phyloP scores from a whole-genome alignment of 164 flowering plant genomes.

The Nymphaea colorata region DNA sequence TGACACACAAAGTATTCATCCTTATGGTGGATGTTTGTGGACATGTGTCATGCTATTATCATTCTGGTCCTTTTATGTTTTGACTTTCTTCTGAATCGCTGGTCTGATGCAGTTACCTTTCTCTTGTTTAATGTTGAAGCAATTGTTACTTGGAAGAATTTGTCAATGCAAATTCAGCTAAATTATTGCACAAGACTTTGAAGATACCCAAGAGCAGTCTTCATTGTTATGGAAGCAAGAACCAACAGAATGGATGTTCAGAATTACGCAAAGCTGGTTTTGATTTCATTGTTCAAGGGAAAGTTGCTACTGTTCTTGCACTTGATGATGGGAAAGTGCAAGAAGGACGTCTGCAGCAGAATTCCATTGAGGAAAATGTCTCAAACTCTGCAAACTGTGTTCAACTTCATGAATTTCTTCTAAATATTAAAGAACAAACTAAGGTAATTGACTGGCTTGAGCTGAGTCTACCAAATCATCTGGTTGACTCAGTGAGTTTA shows the following conservation, averaged over 20 bases:
- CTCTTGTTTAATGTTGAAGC: no score
- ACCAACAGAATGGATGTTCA: constrained; percentile 16
- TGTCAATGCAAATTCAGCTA: constrained; percentile 17
- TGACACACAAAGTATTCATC: no score
- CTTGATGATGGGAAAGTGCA: constrained; percentile 14
- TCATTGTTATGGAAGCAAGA: constrained; percentile 10
- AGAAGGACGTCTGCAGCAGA: constrained; percentile 4
- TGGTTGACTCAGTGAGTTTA: no score
- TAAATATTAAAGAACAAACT: constrained; percentile 21
- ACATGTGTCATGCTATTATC: neutral
- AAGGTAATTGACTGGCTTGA: constrained; percentile 18
- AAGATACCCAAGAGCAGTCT: constrained; percentile 23
- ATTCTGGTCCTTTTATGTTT: no score
- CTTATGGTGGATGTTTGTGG: no score
- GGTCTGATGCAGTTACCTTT: no score
- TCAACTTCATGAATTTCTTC: constrained; percentile 26
- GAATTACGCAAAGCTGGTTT: constrained; percentile 27
- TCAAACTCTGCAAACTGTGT: constrained; percentile 15
- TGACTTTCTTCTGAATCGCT: no score
- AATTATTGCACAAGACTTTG: constrained; percentile 16
- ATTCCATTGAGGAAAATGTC: constrained; percentile 12
- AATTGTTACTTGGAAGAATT: constrained; percentile 11
- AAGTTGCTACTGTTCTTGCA: constrained; percentile 50
- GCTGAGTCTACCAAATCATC: no score
- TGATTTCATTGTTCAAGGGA: constrained; percentile 40